phyloP scores from a whole-genome alignment of 2,329 filamentous ascomycete species.

The Colletotrichum cuscutae region DNA sequence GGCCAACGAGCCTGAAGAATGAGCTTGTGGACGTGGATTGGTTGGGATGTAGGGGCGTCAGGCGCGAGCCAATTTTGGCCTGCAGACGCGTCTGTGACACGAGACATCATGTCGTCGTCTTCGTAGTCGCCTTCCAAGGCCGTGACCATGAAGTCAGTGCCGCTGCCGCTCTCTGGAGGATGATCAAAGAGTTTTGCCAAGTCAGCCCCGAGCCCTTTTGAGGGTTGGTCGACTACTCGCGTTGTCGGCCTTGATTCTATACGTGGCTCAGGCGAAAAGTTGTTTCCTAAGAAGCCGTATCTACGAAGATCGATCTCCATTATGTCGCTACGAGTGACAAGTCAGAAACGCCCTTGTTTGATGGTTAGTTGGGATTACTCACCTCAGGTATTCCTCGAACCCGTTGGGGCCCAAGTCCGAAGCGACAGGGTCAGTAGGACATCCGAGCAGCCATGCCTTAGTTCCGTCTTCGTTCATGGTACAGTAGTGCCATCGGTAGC shows the following conservation, averaged over 20 bases:
- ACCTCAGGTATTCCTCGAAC: conserved; percentile 87
- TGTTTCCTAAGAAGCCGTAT: conserved; percentile 90
- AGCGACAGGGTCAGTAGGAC: conserved; percentile 76
- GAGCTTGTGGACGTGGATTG: conserved; percentile 94
- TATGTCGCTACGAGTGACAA: conserved; percentile 70
- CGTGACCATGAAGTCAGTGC: conserved; percentile 91
- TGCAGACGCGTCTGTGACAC: conserved; percentile 52
- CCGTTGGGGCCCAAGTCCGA: conserved; percentile 75
- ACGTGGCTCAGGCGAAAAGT: conserved; percentile 66
- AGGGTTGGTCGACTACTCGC: conserved; percentile 63
- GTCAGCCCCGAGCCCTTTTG: conserved; percentile 82
- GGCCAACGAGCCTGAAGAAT: conserved; percentile 97
- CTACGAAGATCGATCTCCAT: conserved; percentile 92
- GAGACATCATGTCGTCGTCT: conserved; percentile 70
- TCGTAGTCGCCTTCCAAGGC: conserved; percentile 83
- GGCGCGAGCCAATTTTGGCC: conserved; percentile 68
- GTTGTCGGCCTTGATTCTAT: conserved; percentile 61
- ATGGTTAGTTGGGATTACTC: not conserved
- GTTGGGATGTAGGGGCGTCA: conserved; percentile 75
- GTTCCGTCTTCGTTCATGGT: conserved; percentile 95
- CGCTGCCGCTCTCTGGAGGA: conserved; percentile 83
- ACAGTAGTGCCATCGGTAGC: conserved; percentile 99
- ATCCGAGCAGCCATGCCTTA: conserved; percentile 96
- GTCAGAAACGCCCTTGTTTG: not conserved
- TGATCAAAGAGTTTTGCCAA: conserved; percentile 89